These are phyloP conservation scores for Plectosphaerella sp. DNA, from an alignment of 2,329 filamentous ascomycete species.

Conservation along the genomic window DNA sequence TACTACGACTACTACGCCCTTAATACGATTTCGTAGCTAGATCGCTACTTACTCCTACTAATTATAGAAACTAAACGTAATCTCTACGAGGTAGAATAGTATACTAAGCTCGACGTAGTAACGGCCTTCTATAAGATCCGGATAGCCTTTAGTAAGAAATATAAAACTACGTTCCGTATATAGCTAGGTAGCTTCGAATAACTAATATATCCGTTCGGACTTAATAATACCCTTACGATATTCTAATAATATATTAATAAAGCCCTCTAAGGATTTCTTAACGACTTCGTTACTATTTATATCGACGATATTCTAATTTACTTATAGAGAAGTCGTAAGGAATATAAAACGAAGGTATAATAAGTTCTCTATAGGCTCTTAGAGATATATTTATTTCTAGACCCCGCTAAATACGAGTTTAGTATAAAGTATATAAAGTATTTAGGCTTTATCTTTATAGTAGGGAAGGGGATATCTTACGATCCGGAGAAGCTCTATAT, in stretches of 20 bases:
- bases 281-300: not conserved
- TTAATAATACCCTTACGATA: not conserved
- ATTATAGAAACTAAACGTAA: not conserved
- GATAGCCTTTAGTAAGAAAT: not conserved
- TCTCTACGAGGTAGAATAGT: too few relatives aligned
- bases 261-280: not conserved
- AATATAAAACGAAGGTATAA: not conserved
- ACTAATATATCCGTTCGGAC: not conserved
- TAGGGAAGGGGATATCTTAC: not conserved
- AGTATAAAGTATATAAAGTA: not conserved
- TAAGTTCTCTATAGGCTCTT: not conserved
- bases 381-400: too few relatives aligned
- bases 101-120: not conserved
- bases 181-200: not conserved
- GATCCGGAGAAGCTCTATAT: not conserved
- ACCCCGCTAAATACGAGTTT: not conserved
- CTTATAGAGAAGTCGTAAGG: not conserved
- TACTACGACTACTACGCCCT: not conserved
- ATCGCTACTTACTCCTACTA: not conserved
- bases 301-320: conserved; percentile 3
- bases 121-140: not conserved
- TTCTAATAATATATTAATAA: conserved; percentile 2
- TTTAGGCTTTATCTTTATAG: not conserved
- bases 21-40: not conserved
- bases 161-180: not conserved